Conservation (phyloP, 1,139 yeast species). For the Debaryomyces psychrophilus region DNA sequence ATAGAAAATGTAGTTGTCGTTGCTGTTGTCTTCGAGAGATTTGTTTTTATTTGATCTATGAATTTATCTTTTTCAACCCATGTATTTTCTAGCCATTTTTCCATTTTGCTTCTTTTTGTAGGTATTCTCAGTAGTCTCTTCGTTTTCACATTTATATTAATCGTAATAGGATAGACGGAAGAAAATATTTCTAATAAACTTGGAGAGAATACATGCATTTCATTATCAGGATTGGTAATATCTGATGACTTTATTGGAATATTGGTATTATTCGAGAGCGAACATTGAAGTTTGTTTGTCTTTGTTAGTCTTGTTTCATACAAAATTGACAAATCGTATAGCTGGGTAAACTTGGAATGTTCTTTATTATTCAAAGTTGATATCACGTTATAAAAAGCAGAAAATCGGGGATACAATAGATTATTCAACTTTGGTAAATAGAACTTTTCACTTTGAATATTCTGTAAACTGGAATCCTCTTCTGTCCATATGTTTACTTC, state of each 20-base stretch:
- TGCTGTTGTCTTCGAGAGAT: not conserved
- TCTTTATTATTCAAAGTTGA: conserved; percentile 43
- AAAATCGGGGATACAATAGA: conserved; percentile 68
- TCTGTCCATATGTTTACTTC: conserved; percentile 70
- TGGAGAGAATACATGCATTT: conserved; percentile 37
- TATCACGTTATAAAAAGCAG: conserved; percentile 52
- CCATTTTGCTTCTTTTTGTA: conserved; percentile 52
- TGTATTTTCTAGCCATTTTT: conserved; percentile 68
- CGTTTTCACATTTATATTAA: conserved; percentile 53
- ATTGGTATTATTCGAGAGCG: not conserved
- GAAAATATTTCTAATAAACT: conserved; percentile 59
- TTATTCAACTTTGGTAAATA: conserved; percentile 55
- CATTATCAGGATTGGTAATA: not conserved
- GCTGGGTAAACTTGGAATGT: conserved; percentile 33
- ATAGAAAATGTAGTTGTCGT: not conserved
- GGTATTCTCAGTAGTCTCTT: conserved; percentile 55
- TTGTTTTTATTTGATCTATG: conserved; percentile 11
- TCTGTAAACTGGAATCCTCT: conserved; percentile 50
- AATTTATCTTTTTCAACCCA: conserved; percentile 71
- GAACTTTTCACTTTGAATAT: conserved; percentile 51
- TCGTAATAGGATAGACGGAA: conserved; percentile 40
- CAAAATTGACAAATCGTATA: conserved; percentile 57
- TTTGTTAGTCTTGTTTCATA: conserved; percentile 31
- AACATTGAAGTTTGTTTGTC: not conserved
- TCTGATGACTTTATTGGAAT: not conserved